phyloP scores from a whole-genome alignment of 2,329 filamentous ascomycete genomes.

The Phialocephala subalpina region DNA sequence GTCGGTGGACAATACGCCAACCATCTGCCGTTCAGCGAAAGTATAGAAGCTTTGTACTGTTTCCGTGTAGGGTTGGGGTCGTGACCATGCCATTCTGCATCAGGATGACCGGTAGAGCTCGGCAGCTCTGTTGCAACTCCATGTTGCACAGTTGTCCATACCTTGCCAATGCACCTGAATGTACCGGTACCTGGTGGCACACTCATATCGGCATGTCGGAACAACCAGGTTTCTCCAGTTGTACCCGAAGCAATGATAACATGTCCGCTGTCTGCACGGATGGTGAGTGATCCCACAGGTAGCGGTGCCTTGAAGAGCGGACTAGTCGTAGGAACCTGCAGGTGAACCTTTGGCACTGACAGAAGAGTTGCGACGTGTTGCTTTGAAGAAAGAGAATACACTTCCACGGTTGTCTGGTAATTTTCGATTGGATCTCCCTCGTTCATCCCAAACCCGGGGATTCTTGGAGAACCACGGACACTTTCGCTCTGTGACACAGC shows the following conservation, averaged over 20 bases:
- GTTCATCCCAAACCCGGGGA: slow-evolving; percentile 45
- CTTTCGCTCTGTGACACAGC: slow-evolving; percentile 32
- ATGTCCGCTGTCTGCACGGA: slow-evolving; percentile 76
- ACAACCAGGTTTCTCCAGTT: slow-evolving; percentile 90
- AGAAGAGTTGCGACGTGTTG: slow-evolving; percentile 77
- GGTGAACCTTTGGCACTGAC: slow-evolving; percentile 68
- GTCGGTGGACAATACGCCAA: slow-evolving; percentile 77
- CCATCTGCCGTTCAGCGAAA: slow-evolving; percentile 77
- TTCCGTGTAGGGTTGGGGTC: slow-evolving; percentile 45
- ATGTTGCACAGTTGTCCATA: slow-evolving; percentile 88
- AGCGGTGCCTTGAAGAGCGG: slow-evolving; percentile 72
- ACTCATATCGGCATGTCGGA: slow-evolving; percentile 58
- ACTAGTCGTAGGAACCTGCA: slow-evolving; percentile 65
- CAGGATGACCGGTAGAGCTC: slow-evolving; percentile 30
- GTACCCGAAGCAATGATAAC: slow-evolving; percentile 79
- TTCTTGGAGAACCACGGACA: slow-evolving; percentile 46
- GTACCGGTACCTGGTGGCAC: slow-evolving; percentile 17
- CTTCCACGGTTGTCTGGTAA: slow-evolving; percentile 88
- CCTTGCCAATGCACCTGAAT: slow-evolving; percentile 77
- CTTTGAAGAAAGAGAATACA: slow-evolving; percentile 85
- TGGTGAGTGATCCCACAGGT: slow-evolving; percentile 75
- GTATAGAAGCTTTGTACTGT: slow-evolving; percentile 66
- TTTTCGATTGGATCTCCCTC: slow-evolving; percentile 55
- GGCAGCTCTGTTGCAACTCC: slow-evolving; percentile 51
- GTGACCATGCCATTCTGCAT: slow-evolving; percentile 47